phyloP scores from a whole-genome alignment of 106 monocot species.

The Allium cepa region DNA sequence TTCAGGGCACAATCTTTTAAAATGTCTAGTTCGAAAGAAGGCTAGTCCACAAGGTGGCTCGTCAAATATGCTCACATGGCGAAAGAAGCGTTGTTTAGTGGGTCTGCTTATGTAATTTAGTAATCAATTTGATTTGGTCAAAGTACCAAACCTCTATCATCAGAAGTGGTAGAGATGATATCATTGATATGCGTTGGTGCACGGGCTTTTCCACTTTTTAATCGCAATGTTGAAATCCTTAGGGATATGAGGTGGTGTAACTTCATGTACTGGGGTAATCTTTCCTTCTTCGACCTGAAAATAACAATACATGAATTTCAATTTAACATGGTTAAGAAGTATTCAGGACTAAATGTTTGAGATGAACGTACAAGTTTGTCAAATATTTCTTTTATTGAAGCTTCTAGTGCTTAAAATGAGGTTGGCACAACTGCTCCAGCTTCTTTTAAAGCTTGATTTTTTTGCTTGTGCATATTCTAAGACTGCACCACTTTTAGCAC shows the following conservation, averaged over 20 bases:
- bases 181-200: conserved; percentile 98
- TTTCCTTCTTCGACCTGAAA: conserved; percentile 87
- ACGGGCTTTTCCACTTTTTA: conserved; percentile 91
- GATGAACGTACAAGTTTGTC: conserved; percentile 64
- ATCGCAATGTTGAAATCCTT: conserved; percentile 87
- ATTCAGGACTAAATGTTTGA: background rate
- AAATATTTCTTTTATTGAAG: conserved; percentile 81
- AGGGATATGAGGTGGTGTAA: conserved; percentile 82
- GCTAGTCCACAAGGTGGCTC: too few species aligned
- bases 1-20: too few species aligned
- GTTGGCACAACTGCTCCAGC: conserved; percentile 96
- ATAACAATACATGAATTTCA: background rate
- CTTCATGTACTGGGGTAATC: conserved; percentile 56
- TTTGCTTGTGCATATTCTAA: conserved; percentile 96
- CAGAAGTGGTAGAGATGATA: conserved; percentile 97
- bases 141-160: conserved; percentile 79
- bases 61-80: background rate
- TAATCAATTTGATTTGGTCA: background rate
- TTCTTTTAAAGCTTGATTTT: conserved; percentile 77
- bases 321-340: background rate
- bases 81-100: background rate
- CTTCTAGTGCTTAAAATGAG: conserved; percentile 90
- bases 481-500: conserved; percentile 98
- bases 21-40: too few species aligned
- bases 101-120: conserved; percentile 7